Evolutionary conservation across 176 grass and related monocot species (phyloP).

Genomic region (Miscanthus lutarioriparius): DNA sequence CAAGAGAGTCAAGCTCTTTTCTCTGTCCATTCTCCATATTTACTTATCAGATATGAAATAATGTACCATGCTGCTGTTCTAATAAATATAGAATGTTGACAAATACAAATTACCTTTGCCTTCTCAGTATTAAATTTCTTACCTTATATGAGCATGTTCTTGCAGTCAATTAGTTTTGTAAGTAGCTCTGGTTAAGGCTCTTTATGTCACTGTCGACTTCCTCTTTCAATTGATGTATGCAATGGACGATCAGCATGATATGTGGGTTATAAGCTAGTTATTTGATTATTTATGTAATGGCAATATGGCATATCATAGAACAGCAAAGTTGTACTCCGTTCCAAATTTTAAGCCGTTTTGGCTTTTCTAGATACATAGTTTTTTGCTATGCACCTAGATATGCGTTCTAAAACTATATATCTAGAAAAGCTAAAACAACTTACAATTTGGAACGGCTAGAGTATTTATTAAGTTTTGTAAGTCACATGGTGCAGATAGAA

Average conservation of each 20-base stretch:
- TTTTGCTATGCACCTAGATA: not conserved
- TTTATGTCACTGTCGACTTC: not conserved
- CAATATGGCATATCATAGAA: not conserved
- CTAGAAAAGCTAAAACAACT: not conserved
- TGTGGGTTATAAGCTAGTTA: not conserved
- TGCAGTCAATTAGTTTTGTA: not conserved
- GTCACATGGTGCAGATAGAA: not conserved
- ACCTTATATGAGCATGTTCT: not conserved
- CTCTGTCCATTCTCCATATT: not conserved
- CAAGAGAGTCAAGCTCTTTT: not conserved
- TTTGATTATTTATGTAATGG: not conserved
- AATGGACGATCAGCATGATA: not conserved
- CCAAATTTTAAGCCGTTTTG: not conserved
- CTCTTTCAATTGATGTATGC: constrained; percentile 1
- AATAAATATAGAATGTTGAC: not conserved
- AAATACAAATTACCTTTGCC: not conserved
- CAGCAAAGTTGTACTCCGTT: not conserved
- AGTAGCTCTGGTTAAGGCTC: not conserved
- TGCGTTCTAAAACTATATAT: not conserved
- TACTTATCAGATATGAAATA: constrained; percentile 1
- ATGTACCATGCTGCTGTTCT: not conserved
- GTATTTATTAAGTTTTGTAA: not conserved
- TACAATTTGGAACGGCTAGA: not conserved
- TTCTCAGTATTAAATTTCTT: constrained; percentile 2
- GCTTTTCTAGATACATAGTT: not conserved